Percentiles rank a stretch among this genome's conserved stretches.
Conservation (phyloP, 2,329 filamentous ascomycete genomes). For the Pseudocercospora cruenta region DNA sequence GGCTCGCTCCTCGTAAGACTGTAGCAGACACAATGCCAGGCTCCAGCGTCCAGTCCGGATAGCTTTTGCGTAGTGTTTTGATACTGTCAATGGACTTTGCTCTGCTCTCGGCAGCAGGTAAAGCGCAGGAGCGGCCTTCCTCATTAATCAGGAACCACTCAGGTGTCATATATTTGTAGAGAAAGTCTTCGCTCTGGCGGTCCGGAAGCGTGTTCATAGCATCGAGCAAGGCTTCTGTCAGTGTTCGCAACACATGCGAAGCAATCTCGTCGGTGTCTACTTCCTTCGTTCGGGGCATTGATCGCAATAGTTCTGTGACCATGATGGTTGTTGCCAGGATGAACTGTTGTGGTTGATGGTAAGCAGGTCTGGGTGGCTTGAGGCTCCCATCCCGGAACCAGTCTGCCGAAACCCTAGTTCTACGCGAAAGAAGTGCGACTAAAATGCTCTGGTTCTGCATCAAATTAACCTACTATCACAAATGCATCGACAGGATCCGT, state of each 20-base stretch:
- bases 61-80: background rate
- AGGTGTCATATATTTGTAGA: slow-evolving; percentile 1
- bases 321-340: background rate
- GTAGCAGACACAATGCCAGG: background rate
- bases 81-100: background rate
- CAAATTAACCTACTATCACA: background rate
- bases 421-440: background rate
- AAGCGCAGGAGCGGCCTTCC: background rate
- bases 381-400: background rate
- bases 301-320: background rate
- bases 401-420: background rate
- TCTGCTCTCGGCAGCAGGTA: background rate
- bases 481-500: background rate
- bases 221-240: slow-evolving; percentile 1
- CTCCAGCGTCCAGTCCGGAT: slow-evolving; percentile 1
- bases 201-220: background rate
- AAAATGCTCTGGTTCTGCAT: background rate
- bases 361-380: background rate
- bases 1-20: background rate
- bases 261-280: background rate
- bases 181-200: background rate
- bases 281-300: background rate
- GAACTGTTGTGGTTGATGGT: background rate
- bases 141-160: slow-evolving; percentile 6
- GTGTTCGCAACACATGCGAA: background rate